Base-by-base conservation (phyloP, 2,329 filamentous ascomycete genomes). In the Trichoderma oligosporum region DNA sequence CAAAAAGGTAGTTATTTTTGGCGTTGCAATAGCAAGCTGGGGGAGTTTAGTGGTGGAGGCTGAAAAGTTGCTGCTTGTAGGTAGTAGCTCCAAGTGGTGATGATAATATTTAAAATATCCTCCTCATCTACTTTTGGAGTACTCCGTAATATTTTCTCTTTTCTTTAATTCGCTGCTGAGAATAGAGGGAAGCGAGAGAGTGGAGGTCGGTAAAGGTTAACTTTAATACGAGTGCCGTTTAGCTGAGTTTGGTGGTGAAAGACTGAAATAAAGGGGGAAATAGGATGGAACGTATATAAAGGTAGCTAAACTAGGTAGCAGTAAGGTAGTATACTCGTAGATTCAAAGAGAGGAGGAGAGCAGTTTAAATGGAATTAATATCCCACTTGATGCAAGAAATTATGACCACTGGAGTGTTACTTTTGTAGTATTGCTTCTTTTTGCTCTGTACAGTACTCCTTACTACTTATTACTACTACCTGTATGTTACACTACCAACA, bases 141-240 rank as follows among this genome's bases (percentile, higher is more conserved):
- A n/a, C n/a, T n/a, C n/a, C n/a, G n/a, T n/a, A n/a, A n/a, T n/a
- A n/a, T 16, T 20, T n/a, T n/a, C 25, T 11, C 31, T 22, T 16
- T 27, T 36, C 52, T 25, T 45, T 55, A 20, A 55, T 55, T 55
- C 52, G 52, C 31, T 36, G 41, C 11, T n/a, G n/a, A 25, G 48
- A 41, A 24, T 25, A 42, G 38, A 14, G 42, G 52, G 52, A 55
- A 55, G 52, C 52, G 52, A 55, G 52, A 55, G 41, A 55, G 52
- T 55, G 52, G 52, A 55, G 52, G 48, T 42, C 18, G 16, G 29
- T 20, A 27, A 55, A 46, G 52, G 41, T 55, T 55, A 55, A 55
- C 52, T 55, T n/a, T 55, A 55, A 55, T 55, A 55, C 52, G 52
- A 55, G 52, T 55, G 52, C 42, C 52, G 52, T 55, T n/a, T 46